phyloP scores from a whole-genome alignment of 2,329 filamentous ascomycete species.

The Lachnellula occidentalis region DNA sequence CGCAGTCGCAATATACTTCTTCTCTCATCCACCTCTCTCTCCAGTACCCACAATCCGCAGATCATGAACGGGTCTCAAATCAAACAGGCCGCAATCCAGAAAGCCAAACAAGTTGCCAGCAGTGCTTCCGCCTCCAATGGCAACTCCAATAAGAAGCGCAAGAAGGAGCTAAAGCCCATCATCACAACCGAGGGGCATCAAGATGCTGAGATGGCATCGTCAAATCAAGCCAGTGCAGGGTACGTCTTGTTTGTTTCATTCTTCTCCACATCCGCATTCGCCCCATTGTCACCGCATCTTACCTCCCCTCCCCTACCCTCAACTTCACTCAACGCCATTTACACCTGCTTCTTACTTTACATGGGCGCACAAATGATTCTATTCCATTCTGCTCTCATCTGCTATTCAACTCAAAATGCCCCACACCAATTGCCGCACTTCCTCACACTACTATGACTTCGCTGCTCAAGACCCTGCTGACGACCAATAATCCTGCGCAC shows the following conservation, averaged over 20 bases:
- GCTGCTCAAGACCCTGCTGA: slow-evolving; percentile 27
- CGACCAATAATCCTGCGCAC: slow-evolving; percentile 23
- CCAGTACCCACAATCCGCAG: slow-evolving; percentile 2
- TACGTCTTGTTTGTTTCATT: slow-evolving; percentile 23
- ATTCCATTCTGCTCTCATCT: background rate
- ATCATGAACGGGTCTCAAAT: slow-evolving; percentile 31
- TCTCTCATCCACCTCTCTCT: background rate
- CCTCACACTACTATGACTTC: slow-evolving; percentile 24
- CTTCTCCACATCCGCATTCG: slow-evolving; percentile 13
- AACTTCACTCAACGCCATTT: background rate
- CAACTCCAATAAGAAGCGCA: slow-evolving; percentile 51
- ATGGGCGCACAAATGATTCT: background rate
- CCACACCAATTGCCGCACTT: background rate
- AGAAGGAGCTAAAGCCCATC: slow-evolving; percentile 56
- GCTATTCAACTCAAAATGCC: background rate
- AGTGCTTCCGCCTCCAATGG: slow-evolving; percentile 35
- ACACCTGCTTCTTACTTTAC: background rate
- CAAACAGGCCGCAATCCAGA: slow-evolving; percentile 46
- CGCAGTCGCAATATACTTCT: background rate
- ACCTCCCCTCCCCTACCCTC: slow-evolving; percentile 2
- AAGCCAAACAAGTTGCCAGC: slow-evolving; percentile 50
- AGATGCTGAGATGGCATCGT: slow-evolving; percentile 29
- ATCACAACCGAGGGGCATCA: slow-evolving; percentile 49
- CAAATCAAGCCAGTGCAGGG: slow-evolving; percentile 31
- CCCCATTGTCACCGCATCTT: background rate